Conservation (phyloP, 768 basidiomycete species). For the Xerocomellus chrysenteron region DNA sequence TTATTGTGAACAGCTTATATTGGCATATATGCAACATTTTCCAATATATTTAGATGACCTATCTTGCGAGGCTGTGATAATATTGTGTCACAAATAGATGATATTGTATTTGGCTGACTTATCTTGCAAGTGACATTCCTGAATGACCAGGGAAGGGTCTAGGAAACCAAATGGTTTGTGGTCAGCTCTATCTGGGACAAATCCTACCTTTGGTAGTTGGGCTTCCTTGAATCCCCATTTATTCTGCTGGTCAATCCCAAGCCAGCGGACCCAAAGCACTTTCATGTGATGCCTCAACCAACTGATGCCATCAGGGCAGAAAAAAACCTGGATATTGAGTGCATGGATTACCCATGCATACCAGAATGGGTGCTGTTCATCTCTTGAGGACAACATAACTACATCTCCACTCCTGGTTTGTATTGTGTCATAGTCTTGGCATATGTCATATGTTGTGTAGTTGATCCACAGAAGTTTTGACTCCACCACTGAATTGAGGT, state of each 20-base stretch:
- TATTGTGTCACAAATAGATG: too few species aligned
- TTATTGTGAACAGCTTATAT: too few species aligned
- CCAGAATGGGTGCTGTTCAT: slow-evolving; percentile 19
- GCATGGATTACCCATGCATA: neutral
- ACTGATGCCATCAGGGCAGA: neutral
- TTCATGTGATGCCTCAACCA: neutral
- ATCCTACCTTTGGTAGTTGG: neutral
- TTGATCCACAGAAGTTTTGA: neutral
- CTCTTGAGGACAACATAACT: slow-evolving; percentile 11
- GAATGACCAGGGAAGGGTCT: neutral
- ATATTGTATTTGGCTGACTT: too few species aligned
- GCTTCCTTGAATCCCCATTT: neutral
- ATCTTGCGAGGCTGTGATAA: too few species aligned
- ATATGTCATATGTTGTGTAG: slow-evolving; percentile 22
- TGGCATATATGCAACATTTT: too few species aligned
- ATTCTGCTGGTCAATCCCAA: neutral
- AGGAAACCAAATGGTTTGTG: neutral
- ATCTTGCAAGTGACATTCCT: neutral
- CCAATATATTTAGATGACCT: too few species aligned
- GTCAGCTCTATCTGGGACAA: neutral
- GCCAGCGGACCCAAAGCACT: neutral
- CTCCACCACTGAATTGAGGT: neutral
- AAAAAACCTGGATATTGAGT: neutral
- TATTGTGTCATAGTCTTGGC: slow-evolving; percentile 7
- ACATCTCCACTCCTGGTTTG: neutral